phyloP scores from a whole-genome alignment of 768 basidiomycete genomes.

The Kwoniella botswanensis region DNA sequence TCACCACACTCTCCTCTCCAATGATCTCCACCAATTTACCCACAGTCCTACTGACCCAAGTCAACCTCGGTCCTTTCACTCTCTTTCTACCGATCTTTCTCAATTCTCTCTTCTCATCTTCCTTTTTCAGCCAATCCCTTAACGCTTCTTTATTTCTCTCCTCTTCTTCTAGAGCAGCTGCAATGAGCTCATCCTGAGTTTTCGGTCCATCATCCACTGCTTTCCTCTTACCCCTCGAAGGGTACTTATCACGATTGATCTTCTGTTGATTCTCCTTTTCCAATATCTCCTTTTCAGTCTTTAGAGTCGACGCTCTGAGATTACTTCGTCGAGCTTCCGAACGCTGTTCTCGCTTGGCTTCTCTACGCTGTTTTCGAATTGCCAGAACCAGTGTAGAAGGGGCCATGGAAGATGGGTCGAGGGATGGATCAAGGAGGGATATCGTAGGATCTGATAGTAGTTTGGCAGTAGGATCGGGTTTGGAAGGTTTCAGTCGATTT shows the following conservation, averaged over 20 bases:
- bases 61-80: conserved; percentile 54
- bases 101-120: conserved; percentile 52
- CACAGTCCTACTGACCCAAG: conserved; percentile 54
- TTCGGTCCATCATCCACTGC: conserved; percentile 32
- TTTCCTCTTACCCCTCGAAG: conserved; percentile 22
- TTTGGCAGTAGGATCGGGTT: conserved; percentile 9
- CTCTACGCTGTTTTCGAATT: conserved; percentile 45
- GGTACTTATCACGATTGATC: conserved; percentile 16
- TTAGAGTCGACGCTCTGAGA: conserved; percentile 46
- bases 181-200: conserved; percentile 56
- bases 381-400: conserved; percentile 47
- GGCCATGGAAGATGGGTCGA: conserved; percentile 44
- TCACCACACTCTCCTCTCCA: conserved; percentile 17
- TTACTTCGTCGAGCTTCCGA: conserved; percentile 45
- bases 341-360: conserved; percentile 36
- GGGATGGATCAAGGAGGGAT: conserved; percentile 25
- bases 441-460: not conserved
- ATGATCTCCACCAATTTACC: conserved; percentile 38
- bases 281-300: conserved; percentile 45
- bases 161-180: conserved; percentile 53
- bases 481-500: conserved; percentile 19
- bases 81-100: conserved; percentile 48
- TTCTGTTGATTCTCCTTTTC: conserved; percentile 35
- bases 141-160: conserved; percentile 53
- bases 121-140: conserved; percentile 50